A percentile compares a stretch with the other conserved stretches of the same genome.
These are phyloP conservation scores for Peniophora sp. DNA, from an alignment of 1,284 basidiomycete species.

Conservation along the genomic window DNA sequence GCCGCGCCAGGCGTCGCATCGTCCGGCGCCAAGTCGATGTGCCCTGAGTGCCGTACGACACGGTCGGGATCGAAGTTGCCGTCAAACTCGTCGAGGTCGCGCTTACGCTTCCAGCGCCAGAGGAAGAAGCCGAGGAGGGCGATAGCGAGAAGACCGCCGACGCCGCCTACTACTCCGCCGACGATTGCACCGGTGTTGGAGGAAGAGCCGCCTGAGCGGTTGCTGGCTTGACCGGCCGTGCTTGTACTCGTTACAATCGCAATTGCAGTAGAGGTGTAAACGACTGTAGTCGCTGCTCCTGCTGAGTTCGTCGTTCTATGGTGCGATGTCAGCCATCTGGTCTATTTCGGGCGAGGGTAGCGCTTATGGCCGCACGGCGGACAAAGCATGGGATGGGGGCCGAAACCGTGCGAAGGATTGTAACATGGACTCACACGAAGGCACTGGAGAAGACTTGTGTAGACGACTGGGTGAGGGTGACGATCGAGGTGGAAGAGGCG, in stretches of 20 bases:
- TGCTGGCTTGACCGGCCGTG: not conserved
- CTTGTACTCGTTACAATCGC: not conserved
- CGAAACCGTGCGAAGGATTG: not conserved
- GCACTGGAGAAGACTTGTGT: not conserved
- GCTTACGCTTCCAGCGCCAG: not conserved
- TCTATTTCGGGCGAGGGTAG: not conserved
- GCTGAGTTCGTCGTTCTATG: not conserved
- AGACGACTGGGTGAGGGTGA: not conserved
- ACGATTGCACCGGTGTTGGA: slow-evolving; percentile 4
- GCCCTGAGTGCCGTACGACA: not conserved
- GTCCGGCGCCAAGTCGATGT: not conserved
- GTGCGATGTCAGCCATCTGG: not conserved
- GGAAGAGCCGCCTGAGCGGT: not conserved
- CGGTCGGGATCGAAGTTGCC: not conserved
- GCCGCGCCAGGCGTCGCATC: not conserved
- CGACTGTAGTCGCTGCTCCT: not conserved
- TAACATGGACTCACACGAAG: not conserved
- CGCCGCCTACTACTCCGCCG: slow-evolving; percentile 4
- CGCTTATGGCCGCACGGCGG: not conserved
- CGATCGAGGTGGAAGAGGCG: not conserved
- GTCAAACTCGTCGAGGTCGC: not conserved
- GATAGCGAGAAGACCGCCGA: not conserved
- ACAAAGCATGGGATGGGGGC: not conserved
- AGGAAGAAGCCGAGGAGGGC: slow-evolving; percentile 2
- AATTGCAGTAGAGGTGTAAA: not conserved